Evolutionary conservation across 2,329 filamentous ascomycete species (phyloP).

Genomic region (Epichloe sibirici): DNA sequence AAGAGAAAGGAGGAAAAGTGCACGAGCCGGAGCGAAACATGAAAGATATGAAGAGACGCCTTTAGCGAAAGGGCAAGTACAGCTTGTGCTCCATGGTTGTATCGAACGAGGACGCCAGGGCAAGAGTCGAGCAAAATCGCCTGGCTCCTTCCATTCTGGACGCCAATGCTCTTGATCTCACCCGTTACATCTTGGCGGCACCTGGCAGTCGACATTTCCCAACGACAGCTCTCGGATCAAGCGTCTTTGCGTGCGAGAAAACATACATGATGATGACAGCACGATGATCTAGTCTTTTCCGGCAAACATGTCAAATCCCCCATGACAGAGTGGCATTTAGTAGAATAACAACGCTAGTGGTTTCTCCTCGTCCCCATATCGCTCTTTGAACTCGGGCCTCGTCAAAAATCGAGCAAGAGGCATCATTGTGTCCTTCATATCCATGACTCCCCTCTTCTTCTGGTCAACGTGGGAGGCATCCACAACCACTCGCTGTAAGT

Average conservation of each 20-base stretch:
- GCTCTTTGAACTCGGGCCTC: slow-evolving; percentile 55
- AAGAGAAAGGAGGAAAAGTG: neutral
- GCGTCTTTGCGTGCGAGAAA: neutral
- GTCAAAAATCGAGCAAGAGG: slow-evolving; percentile 67
- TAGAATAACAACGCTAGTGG: slow-evolving; percentile 54
- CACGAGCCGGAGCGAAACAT: neutral
- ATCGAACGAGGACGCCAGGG: neutral
- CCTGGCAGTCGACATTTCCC: neutral
- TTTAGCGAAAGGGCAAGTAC: slow-evolving; percentile 1
- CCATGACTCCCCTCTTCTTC: slow-evolving; percentile 87
- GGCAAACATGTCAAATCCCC: neutral
- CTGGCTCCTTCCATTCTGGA: neutral
- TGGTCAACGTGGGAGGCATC: slow-evolving; percentile 89
- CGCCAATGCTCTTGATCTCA: neutral
- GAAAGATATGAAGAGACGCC: neutral
- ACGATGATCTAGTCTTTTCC: too few relatives aligned
- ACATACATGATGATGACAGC: neutral
- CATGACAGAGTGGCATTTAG: slow-evolving; percentile 20
- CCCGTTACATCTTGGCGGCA: neutral
- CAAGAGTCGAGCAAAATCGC: neutral
- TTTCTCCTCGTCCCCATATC: slow-evolving; percentile 49
- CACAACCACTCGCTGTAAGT: slow-evolving; percentile 68
- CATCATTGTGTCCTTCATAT: slow-evolving; percentile 87
- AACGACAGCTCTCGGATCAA: neutral
- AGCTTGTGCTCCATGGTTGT: neutral